Conservation (phyloP, 2,329 filamentous ascomycete genomes). For the Metarhizium album region DNA sequence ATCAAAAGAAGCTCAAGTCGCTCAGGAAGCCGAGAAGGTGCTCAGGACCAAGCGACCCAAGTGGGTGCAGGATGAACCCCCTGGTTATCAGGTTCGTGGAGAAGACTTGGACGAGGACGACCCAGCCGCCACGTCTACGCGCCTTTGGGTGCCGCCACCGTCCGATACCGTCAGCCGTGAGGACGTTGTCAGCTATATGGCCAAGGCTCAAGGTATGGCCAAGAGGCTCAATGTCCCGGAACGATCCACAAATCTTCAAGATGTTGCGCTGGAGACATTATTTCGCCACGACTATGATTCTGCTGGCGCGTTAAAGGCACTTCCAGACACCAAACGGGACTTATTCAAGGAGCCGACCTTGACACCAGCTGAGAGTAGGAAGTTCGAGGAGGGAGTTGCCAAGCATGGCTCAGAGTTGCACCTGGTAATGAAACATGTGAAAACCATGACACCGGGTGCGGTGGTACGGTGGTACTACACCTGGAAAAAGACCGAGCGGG, state of each 20-base stretch:
- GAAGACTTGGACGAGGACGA: conserved; percentile 66
- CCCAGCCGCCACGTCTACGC: conserved; percentile 60
- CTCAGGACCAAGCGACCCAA: conserved; percentile 75
- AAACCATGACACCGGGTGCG: conserved; percentile 65
- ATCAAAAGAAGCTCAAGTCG: conserved; percentile 72
- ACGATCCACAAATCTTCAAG: conserved; percentile 75
- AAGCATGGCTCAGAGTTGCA: conserved; percentile 89
- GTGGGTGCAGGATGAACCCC: conserved; percentile 86
- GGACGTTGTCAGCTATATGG: conserved; percentile 68
- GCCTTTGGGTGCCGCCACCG: conserved; percentile 68
- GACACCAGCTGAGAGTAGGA: conserved; percentile 67
- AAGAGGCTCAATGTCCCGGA: conserved; percentile 59
- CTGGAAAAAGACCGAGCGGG: conserved; percentile 90
- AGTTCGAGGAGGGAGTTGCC: conserved; percentile 81
- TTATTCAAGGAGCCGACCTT: conserved; percentile 79
- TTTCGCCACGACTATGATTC: conserved; percentile 61
- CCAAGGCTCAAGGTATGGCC: conserved; percentile 52
- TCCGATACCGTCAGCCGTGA: conserved; percentile 39
- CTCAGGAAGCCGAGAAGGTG: conserved; percentile 70
- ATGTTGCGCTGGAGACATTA: conserved; percentile 68
- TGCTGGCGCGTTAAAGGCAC: conserved; percentile 56
- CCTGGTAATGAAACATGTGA: conserved; percentile 73
- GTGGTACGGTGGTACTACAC: conserved; percentile 93
- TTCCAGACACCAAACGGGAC: conserved; percentile 56
- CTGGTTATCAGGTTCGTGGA: conserved; percentile 75